Base-by-base conservation (phyloP, 164 flowering plant genomes). In the Macadamia integrifolia region DNA sequence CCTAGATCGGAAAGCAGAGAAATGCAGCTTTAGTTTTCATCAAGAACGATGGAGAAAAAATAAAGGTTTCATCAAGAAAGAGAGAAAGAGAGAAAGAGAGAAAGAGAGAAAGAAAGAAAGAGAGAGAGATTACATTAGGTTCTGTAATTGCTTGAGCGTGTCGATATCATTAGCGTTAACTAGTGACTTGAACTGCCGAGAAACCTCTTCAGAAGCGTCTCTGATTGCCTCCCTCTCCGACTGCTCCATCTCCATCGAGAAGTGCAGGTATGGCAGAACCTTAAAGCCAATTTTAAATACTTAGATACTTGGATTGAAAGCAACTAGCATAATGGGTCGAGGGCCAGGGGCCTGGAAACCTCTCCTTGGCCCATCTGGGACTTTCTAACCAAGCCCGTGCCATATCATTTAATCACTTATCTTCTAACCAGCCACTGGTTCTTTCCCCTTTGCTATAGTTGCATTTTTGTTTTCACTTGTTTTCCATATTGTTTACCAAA, bases 141-240 rank as follows among this genome's bases (percentile, higher is more conserved):
- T 78, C 76, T 92, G 96, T 60, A 71, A 75, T 55, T 86, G 91
- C 61, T 84, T 88, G 77, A 92, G 79, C 10, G 88, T 77, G 10
- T 82, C 82, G 56, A 92, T 64, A 63, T 85, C 86, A 1, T 84
- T 66, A 3, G 81, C 43, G 28, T 85, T 73, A 53, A 92, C 61
- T 14, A 92, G 92, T 68, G 90, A 77, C 82, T 82, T 82, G 80
- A 88, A 86, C 64, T 92, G 88, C 1, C 32, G 71, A 31, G 88
- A 82, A 1, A 80, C 71, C 67, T 85, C 84, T 10, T 71, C 66
- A 0, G 96, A 82, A 6, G 89, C 87, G 3, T 71, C 81, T 65
- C 64, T 76, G 0, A 77, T 71, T 12, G 77, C 53, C 62, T 72
- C 83, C 61, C 52, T 63, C 74, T 83, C 85, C 60, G 69, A 17